Evolutionary conservation across 345 rosid species (phyloP).

Genomic region (Gossypium rotundifolium): DNA sequence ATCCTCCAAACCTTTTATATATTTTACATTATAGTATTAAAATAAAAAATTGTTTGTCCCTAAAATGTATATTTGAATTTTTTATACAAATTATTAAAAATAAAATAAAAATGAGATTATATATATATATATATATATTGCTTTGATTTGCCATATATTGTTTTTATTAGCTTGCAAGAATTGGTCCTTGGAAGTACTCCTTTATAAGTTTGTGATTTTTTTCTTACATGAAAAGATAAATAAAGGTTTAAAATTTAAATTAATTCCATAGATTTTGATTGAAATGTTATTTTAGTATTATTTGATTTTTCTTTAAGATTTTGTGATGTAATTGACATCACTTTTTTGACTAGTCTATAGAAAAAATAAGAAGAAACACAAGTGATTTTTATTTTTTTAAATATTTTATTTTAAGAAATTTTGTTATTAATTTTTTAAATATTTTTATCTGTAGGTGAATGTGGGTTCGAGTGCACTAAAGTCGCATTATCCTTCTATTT

Average conservation of each 20-base stretch:
- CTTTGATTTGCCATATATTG: background rate
- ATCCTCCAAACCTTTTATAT: too few species aligned
- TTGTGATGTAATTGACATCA: background rate
- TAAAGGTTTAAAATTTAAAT: background rate
- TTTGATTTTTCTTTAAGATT: background rate
- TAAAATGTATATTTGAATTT: too few species aligned
- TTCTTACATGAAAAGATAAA: background rate
- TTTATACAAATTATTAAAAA: too few species aligned
- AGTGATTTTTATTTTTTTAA: background rate
- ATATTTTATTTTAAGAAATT: background rate
- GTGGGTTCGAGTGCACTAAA: rapidly evolving
- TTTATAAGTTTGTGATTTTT: background rate
- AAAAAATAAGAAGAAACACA: background rate
- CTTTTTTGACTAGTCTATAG: background rate
- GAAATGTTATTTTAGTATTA: background rate
- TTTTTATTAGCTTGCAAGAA: background rate
- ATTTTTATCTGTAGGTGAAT: rapidly evolving
- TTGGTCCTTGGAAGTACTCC: slow-evolving; percentile 1
- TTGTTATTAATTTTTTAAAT: too few species aligned
- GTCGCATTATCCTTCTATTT: too few species aligned
- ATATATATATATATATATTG: background rate
- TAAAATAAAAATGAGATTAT: too few species aligned
- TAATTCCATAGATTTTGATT: background rate
- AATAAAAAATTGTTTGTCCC: too few species aligned
- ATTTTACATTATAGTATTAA: too few species aligned